These are phyloP conservation scores for Xerophyta viscosa DNA, from an alignment of 106 monocot species.

Conservation along the genomic window DNA sequence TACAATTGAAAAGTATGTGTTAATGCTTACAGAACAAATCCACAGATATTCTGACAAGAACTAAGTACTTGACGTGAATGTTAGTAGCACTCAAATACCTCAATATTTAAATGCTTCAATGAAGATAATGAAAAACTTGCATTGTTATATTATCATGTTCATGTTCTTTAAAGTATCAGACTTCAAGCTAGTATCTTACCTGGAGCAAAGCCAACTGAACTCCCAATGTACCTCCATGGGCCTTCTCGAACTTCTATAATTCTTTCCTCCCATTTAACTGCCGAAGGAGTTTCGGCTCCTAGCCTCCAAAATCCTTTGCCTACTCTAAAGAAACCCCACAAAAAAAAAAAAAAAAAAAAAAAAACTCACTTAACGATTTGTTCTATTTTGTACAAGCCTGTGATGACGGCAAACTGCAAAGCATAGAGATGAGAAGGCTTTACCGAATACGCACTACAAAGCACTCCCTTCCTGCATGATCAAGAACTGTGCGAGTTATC, in stretches of 20 bases:
- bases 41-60: too few species aligned
- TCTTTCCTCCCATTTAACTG: conserved; percentile 76
- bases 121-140: too few species aligned
- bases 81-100: too few species aligned
- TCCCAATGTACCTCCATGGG: conserved; percentile 80
- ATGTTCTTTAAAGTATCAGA: too few species aligned
- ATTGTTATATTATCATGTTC: too few species aligned
- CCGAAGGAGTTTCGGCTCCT: conserved; percentile 81
- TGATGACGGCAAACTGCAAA: too few species aligned
- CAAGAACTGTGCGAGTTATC: conserved; percentile 81
- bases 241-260: conserved; percentile 83
- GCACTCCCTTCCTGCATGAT: conserved; percentile 72
- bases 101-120: too few species aligned
- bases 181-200: conserved; percentile 25
- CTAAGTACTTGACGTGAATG: too few species aligned
- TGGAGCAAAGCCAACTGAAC: conserved; percentile 78
- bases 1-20: too few species aligned
- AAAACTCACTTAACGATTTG: too few species aligned
- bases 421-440: neutral
- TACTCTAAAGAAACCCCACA: conserved; percentile 53
- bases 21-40: too few species aligned
- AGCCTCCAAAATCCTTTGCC: conserved; percentile 95
- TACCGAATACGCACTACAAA: conserved; percentile 81
- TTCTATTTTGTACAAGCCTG: too few species aligned
- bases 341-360: neutral